Conservation (phyloP, 441 rosid genomes). For the Viola pubescens region DNA sequence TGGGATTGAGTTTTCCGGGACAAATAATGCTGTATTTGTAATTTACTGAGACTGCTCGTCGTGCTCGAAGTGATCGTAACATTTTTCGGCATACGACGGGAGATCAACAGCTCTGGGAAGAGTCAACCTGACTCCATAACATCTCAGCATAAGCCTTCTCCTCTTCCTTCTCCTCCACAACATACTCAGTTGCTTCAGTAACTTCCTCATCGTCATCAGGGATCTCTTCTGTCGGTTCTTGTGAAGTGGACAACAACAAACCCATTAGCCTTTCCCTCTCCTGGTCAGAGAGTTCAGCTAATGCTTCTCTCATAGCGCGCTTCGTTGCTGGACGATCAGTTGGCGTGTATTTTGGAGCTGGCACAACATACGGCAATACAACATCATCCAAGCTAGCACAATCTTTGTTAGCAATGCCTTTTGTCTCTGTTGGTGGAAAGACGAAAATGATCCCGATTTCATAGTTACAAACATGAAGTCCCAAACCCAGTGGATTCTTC, state of each 20-base stretch:
- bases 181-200: constrained; percentile 28
- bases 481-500: constrained; percentile 18
- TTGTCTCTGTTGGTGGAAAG: constrained; percentile 52
- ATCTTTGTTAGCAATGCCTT: constrained; percentile 16
- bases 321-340: constrained; percentile 73
- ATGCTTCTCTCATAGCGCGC: constrained; percentile 64
- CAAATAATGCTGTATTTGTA: neutral
- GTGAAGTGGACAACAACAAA: constrained; percentile 19
- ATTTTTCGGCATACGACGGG: neutral
- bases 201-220: constrained; percentile 54
- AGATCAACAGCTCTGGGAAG: constrained; percentile 35
- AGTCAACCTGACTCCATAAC: constrained; percentile 69
- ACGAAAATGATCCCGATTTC: constrained; percentile 78
- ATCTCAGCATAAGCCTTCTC: constrained; percentile 66
- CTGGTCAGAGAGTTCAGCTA: constrained; percentile 30
- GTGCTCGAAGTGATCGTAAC: neutral
- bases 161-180: constrained; percentile 62
- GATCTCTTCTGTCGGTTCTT: constrained; percentile 43
- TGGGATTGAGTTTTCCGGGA: too few relatives aligned
- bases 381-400: constrained; percentile 44
- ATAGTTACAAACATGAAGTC: constrained; percentile 75
- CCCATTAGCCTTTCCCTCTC: constrained; percentile 32
- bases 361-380: constrained; percentile 62
- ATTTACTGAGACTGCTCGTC: too few relatives aligned
- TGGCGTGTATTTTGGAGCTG: constrained; percentile 66